Base-by-base conservation (phyloP, 2,329 filamentous ascomycete genomes). In the Cladosporium sp. region DNA sequence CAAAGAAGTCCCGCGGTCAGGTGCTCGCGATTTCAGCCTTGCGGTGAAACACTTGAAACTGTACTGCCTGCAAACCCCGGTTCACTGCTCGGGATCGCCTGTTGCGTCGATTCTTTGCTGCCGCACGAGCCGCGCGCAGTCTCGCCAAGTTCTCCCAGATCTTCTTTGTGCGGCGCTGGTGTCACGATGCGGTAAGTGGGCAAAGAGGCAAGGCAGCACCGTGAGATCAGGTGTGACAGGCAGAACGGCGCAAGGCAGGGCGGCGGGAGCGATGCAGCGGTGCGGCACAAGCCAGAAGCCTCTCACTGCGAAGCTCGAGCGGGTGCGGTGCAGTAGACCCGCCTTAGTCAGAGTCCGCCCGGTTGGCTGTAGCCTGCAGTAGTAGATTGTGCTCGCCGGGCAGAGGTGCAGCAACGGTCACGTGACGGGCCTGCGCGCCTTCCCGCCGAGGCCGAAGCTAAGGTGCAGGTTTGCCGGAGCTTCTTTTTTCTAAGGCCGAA, bases 71-170 rank as follows among this genome's bases (percentile, higher is more conserved):
- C 40, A 36, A 55, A 45, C 52, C 52, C 39, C 52, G 52, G 52
- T 34, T 47, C 40, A 32, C 28, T 25, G 48, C 32, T 28, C 32
- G 24, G 4, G 45, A 19, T 22, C 19, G n/a, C 19, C 34, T 20
- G 28, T 34, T 15, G 4, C 13, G n/a, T 28, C 39, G 39, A n/a
- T 54, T 44, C 39, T 54, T 32, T 40, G 37, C n/a, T 54, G 51
- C 51, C 42, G 51, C 51, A 54, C 51, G 51, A 54, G 51, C 51
- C 51, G 51, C 51, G 37, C 50, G 39, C 42, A 34, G n/a, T 48
- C 28, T 49, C 25, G 51, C 37, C 51, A 35, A 36, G 51, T 8
- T 17, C 12, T n/a, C 25, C 24, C 22, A 22, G 52, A 55, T 55
- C 40, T 55, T 37, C 52, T 47, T 55, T 47, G 52, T 55, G 52